These are phyloP conservation scores for Hordeum pubiflorum DNA, from an alignment of 202 grass and related monocot genomes.

Conservation along the genomic window DNA sequence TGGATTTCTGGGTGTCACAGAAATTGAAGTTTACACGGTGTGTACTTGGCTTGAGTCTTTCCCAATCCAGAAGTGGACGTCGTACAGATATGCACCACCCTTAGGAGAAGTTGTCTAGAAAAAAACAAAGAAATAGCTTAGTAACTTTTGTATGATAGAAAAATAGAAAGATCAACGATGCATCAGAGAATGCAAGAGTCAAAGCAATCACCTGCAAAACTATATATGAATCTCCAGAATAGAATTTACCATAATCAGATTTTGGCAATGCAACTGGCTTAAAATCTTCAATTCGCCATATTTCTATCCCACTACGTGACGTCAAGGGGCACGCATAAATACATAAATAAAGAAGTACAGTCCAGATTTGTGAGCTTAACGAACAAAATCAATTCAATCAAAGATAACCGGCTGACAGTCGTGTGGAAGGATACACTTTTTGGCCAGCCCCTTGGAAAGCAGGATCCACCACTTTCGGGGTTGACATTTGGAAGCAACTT, in stretches of 20 bases:
- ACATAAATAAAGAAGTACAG: constrained; percentile 5
- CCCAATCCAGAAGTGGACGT: constrained; percentile 95
- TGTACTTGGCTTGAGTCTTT: constrained; percentile 95
- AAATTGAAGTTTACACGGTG: not conserved
- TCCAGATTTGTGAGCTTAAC: not conserved
- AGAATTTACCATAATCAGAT: constrained; percentile 91
- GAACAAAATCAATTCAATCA: constrained; percentile 14
- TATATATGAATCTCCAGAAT: constrained; percentile 82
- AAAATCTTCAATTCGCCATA: constrained; percentile 92
- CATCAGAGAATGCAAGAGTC: not conserved
- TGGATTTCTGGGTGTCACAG: not conserved
- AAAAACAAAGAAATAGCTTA: constrained; percentile 18
- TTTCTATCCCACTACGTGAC: constrained; percentile 59
- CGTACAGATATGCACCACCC: constrained; percentile 73
- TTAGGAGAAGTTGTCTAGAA: constrained; percentile 65
- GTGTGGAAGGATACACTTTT: constrained; percentile 70
- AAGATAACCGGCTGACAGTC: not conserved
- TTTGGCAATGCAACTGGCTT: constrained; percentile 68
- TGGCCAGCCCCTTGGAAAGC: constrained; percentile 87
- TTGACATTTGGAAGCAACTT: constrained; percentile 55
- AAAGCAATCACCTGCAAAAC: constrained; percentile 62
- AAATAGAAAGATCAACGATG: not conserved
- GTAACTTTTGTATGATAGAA: not conserved
- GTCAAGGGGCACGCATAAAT: constrained; percentile 34
- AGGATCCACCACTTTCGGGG: constrained; percentile 68